Base-by-base conservation (phyloP, 495 filamentous ascomycete genomes). In the Sporormia fimetaria region DNA sequence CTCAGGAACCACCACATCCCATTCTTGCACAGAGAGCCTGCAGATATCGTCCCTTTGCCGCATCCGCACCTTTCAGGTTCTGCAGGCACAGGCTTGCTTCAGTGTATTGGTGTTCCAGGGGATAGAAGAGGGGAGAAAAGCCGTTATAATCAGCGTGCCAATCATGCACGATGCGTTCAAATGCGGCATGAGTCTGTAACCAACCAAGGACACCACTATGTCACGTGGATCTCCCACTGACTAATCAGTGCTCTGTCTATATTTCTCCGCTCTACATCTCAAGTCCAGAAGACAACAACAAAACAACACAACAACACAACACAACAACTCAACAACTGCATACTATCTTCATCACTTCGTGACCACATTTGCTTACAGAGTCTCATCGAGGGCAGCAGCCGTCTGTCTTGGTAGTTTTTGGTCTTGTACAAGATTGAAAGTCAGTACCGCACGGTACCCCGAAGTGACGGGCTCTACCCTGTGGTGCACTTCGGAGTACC, bases 401-500 rank as follows among this genome's bases (percentile, higher is more conserved):
- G 10, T 37, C 14, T 37, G 33, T 22, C 24, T 22, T 25, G 23
- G 42, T 7, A 44, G 4, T 7, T n/a, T 37, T 23, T 21, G 40
- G 32, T 54, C 34, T 6, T 68, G 57, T 9, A 66, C 60, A 14
- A 78, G 61, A 44, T 75, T 78, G 54, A 72, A 78, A 0, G 66
- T 69, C 12, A 77, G 47, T 14, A 73, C 69, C 33, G 67, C 59
- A 6, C 70, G 67, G 44, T 64, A 63, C 5, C 73, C 73, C 8
- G 62, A 63, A 6, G 39, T 62, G 8, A 77, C 66, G 2, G 66
- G 65, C 23, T 62, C 55, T 21, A 75, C 62, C 44, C 71, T 67
- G 44, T 77, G 73, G 3, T 52, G 55, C 10, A 76, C 70, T 49
- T 76, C 69, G 0, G 69, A 47, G 33, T 49, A 51, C 70, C 70